Conservation (phyloP, 768 basidiomycete species). For the Nevesoporus exiguus region DNA sequence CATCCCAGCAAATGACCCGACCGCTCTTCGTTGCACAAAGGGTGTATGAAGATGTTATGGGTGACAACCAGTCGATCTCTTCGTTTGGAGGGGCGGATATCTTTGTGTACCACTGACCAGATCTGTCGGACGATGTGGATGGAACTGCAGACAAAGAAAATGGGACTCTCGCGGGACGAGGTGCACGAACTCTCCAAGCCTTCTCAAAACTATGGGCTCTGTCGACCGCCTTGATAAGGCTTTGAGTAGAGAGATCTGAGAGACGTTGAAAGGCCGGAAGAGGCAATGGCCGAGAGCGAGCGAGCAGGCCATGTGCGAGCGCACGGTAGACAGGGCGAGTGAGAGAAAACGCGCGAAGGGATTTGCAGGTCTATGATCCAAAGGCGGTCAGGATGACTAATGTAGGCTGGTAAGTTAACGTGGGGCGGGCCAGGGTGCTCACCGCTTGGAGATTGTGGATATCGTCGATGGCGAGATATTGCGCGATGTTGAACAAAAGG, state of each 20-base stretch:
- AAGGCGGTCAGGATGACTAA: neutral
- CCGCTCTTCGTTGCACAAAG: constrained; percentile 77
- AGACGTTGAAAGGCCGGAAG: constrained; percentile 67
- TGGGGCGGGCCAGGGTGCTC: constrained; percentile 28
- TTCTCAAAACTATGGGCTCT: constrained; percentile 58
- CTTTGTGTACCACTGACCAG: constrained; percentile 58
- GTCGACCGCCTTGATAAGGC: constrained; percentile 60
- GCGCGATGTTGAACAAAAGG: constrained; percentile 63
- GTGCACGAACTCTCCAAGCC: constrained; percentile 59
- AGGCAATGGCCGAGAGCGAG: constrained; percentile 64
- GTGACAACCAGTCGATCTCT: constrained; percentile 74
- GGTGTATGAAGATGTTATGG: constrained; percentile 71
- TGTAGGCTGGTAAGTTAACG: neutral
- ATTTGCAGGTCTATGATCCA: constrained; percentile 52
- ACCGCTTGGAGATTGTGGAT: constrained; percentile 61
- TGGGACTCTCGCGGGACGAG: constrained; percentile 42
- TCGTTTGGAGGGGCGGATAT: constrained; percentile 64
- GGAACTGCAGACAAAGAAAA: constrained; percentile 28
- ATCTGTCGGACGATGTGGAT: constrained; percentile 25
- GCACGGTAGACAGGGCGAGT: constrained; percentile 68
- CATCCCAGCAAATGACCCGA: constrained; percentile 76
- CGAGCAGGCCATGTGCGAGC: constrained; percentile 58
- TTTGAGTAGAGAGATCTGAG: constrained; percentile 58
- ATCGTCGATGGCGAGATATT: constrained; percentile 57
- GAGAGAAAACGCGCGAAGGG: constrained; percentile 55